Base-by-base conservation (phyloP, 345 rosid species). In the Eutrema yunnanense region DNA sequence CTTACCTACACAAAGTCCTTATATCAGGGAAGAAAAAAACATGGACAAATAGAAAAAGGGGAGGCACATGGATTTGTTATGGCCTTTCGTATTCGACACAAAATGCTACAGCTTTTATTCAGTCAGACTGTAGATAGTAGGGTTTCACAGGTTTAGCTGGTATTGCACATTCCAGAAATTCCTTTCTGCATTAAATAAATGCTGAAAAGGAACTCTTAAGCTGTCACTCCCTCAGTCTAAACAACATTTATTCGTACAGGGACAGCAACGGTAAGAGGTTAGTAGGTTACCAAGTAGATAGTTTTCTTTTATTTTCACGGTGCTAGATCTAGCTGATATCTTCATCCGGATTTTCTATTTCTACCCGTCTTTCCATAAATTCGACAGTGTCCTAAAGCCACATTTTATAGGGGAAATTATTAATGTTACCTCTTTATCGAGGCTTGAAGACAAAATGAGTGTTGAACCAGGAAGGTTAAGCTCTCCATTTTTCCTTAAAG, bases 401-500 rank as follows among this genome's bases (percentile, higher is more conserved):
- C 37, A 43, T 9, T 14, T 48, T 48, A 29, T 1, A 19, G 14
- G 9, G 43, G 12, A n/a, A 27, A 54, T 10, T 3, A 67, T 22
- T 22, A 22, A 22, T 22, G 26, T 22, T 83, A 90, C 98, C 95
- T 90, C 96, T 56, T 90, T 90, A 65, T 86, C 91, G 74, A 80
- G 81, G 73, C 74, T 78, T 12, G 86, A 26, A 58, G 85, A 78
- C 71, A 78, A 85, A 72, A 75, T 81, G 69, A 66, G 66, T 16
- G 95, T 78, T 42, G 92, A 78, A 57, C 79, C 80, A 60, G 89
- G 92, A 65, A 92, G 90, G 72, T 83, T 81, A 72, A 92, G 86
- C 77, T 86, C 96, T 54, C 98, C 95, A 47, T 46, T 84, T 77
- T 80, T 81, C 69, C 81, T 84, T 71, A 86, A 82, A 78, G 78